Conservation (phyloP, 495 filamentous ascomycete species). For the Aspergillus bertholletiae region DNA sequence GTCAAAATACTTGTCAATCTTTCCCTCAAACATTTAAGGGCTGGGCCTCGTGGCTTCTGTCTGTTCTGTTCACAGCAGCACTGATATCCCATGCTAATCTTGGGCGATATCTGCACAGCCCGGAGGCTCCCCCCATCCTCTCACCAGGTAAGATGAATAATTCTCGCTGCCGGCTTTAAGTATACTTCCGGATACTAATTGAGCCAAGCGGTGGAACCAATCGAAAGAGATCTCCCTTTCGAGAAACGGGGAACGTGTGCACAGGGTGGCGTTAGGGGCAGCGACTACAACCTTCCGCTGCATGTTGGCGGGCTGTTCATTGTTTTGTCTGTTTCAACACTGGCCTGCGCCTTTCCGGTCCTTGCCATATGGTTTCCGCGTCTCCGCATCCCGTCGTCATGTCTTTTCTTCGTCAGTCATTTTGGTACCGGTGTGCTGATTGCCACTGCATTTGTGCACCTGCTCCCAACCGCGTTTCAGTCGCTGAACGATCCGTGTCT, state of each 20-base stretch:
- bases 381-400: conserved; percentile 30
- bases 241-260: conserved; percentile 23
- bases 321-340: conserved; percentile 59
- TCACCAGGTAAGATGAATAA: neutral
- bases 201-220: neutral
- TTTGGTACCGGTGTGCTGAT: conserved; percentile 82
- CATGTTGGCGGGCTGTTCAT: conserved; percentile 69
- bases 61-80: conserved; percentile 22
- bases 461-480: conserved; percentile 70
- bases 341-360: conserved; percentile 43
- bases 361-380: conserved; percentile 34
- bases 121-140: neutral
- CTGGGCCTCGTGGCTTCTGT: conserved; percentile 28
- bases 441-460: conserved; percentile 79
- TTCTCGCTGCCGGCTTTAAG: too few species aligned
- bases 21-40: conserved; percentile 16
- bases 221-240: neutral
- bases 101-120: conserved; percentile 5
- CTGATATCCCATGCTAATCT: conserved; percentile 21
- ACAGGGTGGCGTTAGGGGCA: conserved; percentile 20
- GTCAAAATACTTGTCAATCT: conserved; percentile 6
- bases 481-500: conserved; percentile 71
- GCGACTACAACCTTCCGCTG: conserved; percentile 52
- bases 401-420: conserved; percentile 67
- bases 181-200: neutral